These are phyloP conservation scores for Hypomontagnella monticulosa DNA, from an alignment of 495 filamentous ascomycete species.

Conservation along the genomic window DNA sequence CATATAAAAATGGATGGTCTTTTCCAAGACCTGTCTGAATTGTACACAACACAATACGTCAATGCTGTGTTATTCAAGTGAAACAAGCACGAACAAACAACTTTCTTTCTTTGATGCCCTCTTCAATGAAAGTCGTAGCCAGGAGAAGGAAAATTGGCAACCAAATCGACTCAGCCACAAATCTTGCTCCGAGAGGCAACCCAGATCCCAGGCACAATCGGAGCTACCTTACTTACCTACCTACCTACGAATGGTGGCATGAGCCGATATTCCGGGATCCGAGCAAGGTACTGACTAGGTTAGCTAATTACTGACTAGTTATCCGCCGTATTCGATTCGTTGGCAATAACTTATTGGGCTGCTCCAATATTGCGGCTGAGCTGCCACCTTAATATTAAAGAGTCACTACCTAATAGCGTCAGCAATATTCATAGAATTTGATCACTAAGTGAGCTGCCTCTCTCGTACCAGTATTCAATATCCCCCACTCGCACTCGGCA, in stretches of 20 bases:
- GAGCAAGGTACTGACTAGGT: background rate
- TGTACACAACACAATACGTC: background rate
- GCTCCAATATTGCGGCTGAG: constrained; percentile 46
- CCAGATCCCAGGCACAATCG: background rate
- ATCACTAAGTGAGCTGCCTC: constrained; percentile 8
- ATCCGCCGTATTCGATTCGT: constrained; percentile 7
- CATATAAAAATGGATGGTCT: too few species aligned
- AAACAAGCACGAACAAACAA: background rate
- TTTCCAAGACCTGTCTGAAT: background rate
- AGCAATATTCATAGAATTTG: constrained; percentile 10
- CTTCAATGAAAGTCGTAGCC: background rate
- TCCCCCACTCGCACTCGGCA: constrained; percentile 20
- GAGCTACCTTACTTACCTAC: background rate
- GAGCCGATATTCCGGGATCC: constrained; percentile 30
- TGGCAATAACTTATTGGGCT: constrained; percentile 27
- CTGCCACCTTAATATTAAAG: constrained; percentile 18
- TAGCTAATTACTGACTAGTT: constrained; percentile 17
- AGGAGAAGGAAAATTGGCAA: background rate
- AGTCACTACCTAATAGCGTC: background rate
- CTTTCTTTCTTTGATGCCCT: background rate
- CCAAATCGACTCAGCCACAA: constrained; percentile 28
- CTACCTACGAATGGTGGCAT: constrained; percentile 11
- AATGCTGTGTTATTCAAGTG: background rate
- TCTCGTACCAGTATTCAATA: background rate
- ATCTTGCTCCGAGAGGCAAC: constrained; percentile 23